These are phyloP conservation scores for Fusarium nanum DNA, from an alignment of 2,329 filamentous ascomycete species.

Conservation along the genomic window DNA sequence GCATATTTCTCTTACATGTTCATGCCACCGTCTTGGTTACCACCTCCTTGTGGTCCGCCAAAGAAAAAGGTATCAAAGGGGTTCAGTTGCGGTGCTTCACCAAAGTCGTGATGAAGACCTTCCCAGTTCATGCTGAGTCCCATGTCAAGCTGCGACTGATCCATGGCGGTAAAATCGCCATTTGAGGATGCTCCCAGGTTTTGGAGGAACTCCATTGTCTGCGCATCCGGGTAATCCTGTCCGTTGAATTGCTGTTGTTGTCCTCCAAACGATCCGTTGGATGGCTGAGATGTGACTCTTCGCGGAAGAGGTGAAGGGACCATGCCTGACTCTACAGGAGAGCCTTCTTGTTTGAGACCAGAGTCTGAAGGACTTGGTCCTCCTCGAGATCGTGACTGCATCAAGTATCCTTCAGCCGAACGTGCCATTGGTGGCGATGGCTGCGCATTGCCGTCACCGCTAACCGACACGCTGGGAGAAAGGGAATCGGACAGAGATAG, in stretches of 20 bases:
- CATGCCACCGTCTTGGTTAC: conserved; percentile 42
- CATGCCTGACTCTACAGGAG: conserved; percentile 56
- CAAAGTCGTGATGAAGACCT: conserved; percentile 71
- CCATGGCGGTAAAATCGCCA: conserved; percentile 49
- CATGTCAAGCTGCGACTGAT: conserved; percentile 69
- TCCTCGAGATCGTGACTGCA: conserved; percentile 46
- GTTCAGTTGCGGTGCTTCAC: conserved; percentile 70
- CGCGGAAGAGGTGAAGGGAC: conserved; percentile 58
- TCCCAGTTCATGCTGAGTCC: conserved; percentile 76
- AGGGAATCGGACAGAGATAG: conserved; percentile 54
- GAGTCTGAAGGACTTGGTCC: conserved; percentile 49
- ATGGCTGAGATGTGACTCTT: conserved; percentile 52
- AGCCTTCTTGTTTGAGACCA: conserved; percentile 48
- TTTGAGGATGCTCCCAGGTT: conserved; percentile 53
- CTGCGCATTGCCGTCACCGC: conserved; percentile 52
- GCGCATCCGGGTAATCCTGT: conserved; percentile 61
- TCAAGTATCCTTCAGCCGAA: conserved; percentile 49
- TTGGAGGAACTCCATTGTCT: conserved; percentile 66
- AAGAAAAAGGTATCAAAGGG: conserved; percentile 81
- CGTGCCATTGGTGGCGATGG: conserved; percentile 56
- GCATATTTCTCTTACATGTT: conserved; percentile 41
- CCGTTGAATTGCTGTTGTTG: conserved; percentile 52
- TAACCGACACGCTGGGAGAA: conserved; percentile 54
- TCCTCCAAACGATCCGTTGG: conserved; percentile 49
- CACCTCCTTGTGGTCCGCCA: conserved; percentile 60